phyloP scores from a whole-genome alignment of 2,329 filamentous ascomycete species.

The Alternaria postmessia region DNA sequence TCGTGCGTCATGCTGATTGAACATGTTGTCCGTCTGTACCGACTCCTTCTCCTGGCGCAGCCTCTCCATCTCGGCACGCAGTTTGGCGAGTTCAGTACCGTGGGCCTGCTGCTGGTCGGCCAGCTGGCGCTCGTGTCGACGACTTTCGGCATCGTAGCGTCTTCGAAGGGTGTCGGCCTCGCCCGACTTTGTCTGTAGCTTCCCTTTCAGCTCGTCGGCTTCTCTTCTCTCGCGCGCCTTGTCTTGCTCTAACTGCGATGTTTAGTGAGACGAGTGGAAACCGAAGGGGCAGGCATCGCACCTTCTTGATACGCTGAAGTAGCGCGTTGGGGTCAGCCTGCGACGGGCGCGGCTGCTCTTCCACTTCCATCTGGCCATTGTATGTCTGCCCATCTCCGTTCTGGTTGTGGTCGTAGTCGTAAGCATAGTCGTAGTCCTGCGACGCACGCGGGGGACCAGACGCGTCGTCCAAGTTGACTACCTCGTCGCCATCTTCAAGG shows the following conservation, averaged over 20 bases:
- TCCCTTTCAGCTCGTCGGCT: slow-evolving; percentile 40
- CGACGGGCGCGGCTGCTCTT: slow-evolving; percentile 33
- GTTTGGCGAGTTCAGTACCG: slow-evolving; percentile 69
- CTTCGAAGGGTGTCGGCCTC: slow-evolving; percentile 79
- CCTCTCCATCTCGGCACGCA: slow-evolving; percentile 70
- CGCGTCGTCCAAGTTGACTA: slow-evolving; percentile 56
- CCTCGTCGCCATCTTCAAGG: slow-evolving; percentile 53
- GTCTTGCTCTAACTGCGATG: slow-evolving; percentile 54
- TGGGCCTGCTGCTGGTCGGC: slow-evolving; percentile 68
- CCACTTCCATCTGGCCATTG: slow-evolving; percentile 28
- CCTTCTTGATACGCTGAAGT: slow-evolving; percentile 54
- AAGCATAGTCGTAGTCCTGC: background rate
- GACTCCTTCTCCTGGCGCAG: slow-evolving; percentile 71
- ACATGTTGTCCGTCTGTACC: slow-evolving; percentile 74
- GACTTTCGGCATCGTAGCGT: slow-evolving; percentile 69
- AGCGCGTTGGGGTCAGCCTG: slow-evolving; percentile 44
- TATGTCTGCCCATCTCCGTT: background rate
- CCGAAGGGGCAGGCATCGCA: slow-evolving; percentile 17
- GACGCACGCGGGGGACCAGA: slow-evolving; percentile 5
- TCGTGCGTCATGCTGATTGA: slow-evolving; percentile 75
- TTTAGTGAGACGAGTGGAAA: slow-evolving; percentile 25
- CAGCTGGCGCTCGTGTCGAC: slow-evolving; percentile 70
- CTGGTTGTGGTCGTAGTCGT: background rate
- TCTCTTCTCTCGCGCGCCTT: slow-evolving; percentile 39
- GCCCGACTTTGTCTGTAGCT: slow-evolving; percentile 66